Base-by-base conservation (phyloP, 2,329 filamentous ascomycete genomes). In the Neopestalotiopsis sp. region DNA sequence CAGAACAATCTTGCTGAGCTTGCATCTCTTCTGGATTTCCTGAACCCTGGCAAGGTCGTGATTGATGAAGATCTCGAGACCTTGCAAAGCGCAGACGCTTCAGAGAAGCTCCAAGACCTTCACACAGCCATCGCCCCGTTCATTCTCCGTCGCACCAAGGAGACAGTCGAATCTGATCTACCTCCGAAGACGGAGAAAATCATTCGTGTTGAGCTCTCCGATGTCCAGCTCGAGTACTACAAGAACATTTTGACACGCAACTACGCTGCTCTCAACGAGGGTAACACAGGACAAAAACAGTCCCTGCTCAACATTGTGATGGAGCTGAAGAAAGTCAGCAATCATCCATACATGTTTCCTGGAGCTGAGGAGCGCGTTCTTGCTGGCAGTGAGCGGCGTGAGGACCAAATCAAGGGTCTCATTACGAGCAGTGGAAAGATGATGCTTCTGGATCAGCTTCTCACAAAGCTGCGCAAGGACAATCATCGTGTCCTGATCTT, bases 161-260 rank as follows among this genome's bases (percentile, higher is more conserved):
- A 97, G 78, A 98, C 96, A 68, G 97, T 99, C 7, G 96, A 98
- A 79, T 97, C 95, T 28, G 96, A 99, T 74, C 85, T 99, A 32
- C 96, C 96, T 13, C 94, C 95, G 0, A 99, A 99, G 84, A 97
- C 94, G 0, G 96, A 99, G 80, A 99, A 98, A 84, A 99, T 99
- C 73, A 97, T 99, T 78, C 94, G 97, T 68, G 96, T 99, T 56
- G 96, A 98, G 80, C 86, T 99, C 65, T 97, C 96, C 0, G 96
- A 99, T 80, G 91, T 98, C 34, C 96, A 99, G 78, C 86, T 98
- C 10, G 95, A 99, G 72, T 98, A 98, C 80, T 99, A 99, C 85
- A 98, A 98, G 83, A 98, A 98, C 77, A 98, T 99, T 69, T 86
- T 99, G 30, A 98, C 96, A 0, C 91, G 95, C 76, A 99, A 99